Base-by-base conservation (phyloP, 768 basidiomycete species). In the Termitomyces sp. region DNA sequence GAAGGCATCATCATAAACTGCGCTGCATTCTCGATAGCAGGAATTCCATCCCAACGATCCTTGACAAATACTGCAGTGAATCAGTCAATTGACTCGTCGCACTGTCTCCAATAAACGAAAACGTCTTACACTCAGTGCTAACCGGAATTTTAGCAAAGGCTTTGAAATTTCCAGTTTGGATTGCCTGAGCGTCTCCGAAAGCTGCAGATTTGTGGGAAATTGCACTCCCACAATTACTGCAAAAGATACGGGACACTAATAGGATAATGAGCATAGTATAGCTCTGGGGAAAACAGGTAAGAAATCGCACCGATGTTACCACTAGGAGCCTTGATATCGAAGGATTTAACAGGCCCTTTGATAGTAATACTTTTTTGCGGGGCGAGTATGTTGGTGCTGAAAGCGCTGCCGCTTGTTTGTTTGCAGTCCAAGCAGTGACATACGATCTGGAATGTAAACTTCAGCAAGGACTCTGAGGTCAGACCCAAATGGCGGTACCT, bases 361-460 rank as follows among this genome's bases (percentile, higher is more conserved):
- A 74, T 72, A 13, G 57, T 69, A 29, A 74, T 68, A 39, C 68
- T 65, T 53, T 67, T 71, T 57, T 72, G 64, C 12, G 68, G 67
- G 5, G 66, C 71, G 26, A 74, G 68, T 57, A 75, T 60, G 62
- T 73, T 74, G 61, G 73, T 73, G 64, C 70, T 72, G 66, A 71
- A 75, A 6, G 72, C 72, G 51, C 72, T 72, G n/a, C 74, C 74
- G 51, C 70, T 72, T 36, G 72, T 72, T 51, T 72, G 68, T 45
- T 67, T 66, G 64, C 74, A 75, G 58, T 74, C 74, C 31, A 55
- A 57, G 66, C 74, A 75, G 63, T 75, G 74, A 58, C 74, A 75
- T 33, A 72, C 41, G 47, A 73, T 66, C 72, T 74, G 37, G 20
- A 28, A 24, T 13, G 22, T 15, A 22, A 45, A 28, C 16, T 54